Percentiles rank a stretch among this genome's conserved stretches.
phyloP scores from a whole-genome alignment of 169 alveolate genomes.

The Plasmodium berghei region DNA sequence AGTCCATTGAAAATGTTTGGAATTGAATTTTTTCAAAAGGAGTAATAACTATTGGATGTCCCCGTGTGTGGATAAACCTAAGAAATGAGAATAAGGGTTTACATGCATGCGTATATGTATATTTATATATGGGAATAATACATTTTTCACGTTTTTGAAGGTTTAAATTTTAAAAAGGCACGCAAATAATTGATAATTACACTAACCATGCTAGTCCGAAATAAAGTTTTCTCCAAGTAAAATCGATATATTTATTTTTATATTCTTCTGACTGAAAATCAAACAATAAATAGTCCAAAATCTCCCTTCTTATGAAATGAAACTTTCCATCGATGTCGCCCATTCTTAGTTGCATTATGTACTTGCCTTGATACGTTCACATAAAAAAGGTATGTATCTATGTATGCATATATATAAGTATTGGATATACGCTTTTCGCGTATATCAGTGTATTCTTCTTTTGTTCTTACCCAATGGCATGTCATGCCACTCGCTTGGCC shows the following conservation, averaged over 20 bases:
- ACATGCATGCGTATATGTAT: not conserved
- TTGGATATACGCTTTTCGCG: not conserved
- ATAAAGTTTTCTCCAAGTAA: slow-evolving; percentile 61
- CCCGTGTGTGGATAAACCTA: slow-evolving; percentile 70
- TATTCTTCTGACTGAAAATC: slow-evolving; percentile 38
- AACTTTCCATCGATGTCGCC: slow-evolving; percentile 61
- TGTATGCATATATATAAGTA: too few relatives aligned
- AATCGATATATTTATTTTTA: slow-evolving; percentile 33
- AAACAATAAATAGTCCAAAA: slow-evolving; percentile 39
- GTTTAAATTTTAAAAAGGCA: too few relatives aligned
- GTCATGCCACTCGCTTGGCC: slow-evolving; percentile 65
- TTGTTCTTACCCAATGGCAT: slow-evolving; percentile 59
- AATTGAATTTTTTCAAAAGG: slow-evolving; percentile 50
- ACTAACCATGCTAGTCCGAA: slow-evolving; percentile 47
- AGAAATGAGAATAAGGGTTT: not conserved
- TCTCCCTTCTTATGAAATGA: slow-evolving; percentile 46
- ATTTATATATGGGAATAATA: not conserved
- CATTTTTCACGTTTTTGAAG: too few relatives aligned
- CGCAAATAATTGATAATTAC: too few relatives aligned
- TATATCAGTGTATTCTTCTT: not conserved
- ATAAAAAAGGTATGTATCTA: not conserved
- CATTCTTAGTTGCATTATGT: slow-evolving; percentile 42
- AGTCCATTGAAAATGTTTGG: slow-evolving; percentile 57
- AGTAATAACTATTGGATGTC: slow-evolving; percentile 54
- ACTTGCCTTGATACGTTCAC: slow-evolving; percentile 10